Conservation (phyloP, 78 protist genomes). For the Dictyostelium intermedium region DNA sequence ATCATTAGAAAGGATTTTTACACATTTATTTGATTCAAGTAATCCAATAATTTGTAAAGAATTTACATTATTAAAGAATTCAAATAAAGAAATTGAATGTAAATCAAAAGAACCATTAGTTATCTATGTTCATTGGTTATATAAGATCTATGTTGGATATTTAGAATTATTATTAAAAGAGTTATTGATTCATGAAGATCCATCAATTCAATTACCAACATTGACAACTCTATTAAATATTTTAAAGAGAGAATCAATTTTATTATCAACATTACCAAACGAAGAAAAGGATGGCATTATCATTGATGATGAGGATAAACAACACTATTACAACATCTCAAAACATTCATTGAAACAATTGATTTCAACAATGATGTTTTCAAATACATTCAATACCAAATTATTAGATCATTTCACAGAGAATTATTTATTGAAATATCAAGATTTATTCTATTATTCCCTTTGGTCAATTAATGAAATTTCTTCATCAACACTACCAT, state of each 20-base stretch:
- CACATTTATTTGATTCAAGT: conserved; percentile 8
- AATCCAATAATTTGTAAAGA: conserved; percentile 3
- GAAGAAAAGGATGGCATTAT: background rate
- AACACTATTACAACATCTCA: background rate
- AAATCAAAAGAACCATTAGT: background rate
- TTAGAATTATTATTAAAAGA: background rate
- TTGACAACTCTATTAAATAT: conserved; percentile 2
- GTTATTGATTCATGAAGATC: conserved; percentile 42
- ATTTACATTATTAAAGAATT: background rate
- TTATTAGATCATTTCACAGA: conserved; percentile 31
- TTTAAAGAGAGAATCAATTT: conserved; percentile 23
- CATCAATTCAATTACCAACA: conserved; percentile 62
- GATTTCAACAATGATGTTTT: background rate
- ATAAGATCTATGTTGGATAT: conserved; percentile 22
- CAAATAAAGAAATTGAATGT: background rate
- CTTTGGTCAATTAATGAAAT: background rate
- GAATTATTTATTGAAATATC: background rate
- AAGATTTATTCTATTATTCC: background rate
- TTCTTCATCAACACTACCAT: background rate
- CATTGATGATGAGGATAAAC: background rate
- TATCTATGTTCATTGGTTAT: conserved; percentile 28
- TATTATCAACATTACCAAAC: background rate
- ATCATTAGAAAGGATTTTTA: conserved; percentile 63
- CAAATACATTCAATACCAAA: background rate
- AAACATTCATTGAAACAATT: background rate